Percentiles rank a stretch among this genome's conserved stretches.
phyloP scores from a whole-genome alignment of 1,139 yeast species.

The Debaryomyces sp. region DNA sequence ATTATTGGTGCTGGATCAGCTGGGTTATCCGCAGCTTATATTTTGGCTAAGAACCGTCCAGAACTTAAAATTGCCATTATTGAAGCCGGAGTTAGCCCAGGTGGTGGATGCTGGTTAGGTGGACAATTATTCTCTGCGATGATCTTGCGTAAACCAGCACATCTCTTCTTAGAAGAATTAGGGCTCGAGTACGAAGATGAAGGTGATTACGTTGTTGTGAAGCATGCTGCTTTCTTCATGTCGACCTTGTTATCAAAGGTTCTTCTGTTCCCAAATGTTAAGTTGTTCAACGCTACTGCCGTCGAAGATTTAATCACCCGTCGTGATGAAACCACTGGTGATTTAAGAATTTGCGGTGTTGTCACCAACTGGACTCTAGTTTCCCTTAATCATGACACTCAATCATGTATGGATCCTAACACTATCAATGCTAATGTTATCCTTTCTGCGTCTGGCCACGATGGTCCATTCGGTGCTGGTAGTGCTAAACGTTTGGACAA shows the following conservation, averaged over 20 bases:
- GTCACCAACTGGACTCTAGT: conserved; percentile 85
- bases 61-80: conserved; percentile 75
- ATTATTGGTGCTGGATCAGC: conserved; percentile 82
- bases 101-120: conserved; percentile 83
- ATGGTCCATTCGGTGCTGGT: conserved; percentile 87
- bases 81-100: conserved; percentile 76
- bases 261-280: conserved; percentile 70
- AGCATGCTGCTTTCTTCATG: conserved; percentile 79
- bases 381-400: conserved; percentile 74
- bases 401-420: conserved; percentile 85
- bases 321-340: conserved; percentile 55
- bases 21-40: conserved; percentile 75
- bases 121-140: conserved; percentile 81
- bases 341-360: conserved; percentile 72
- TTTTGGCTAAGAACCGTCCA: conserved; percentile 73
- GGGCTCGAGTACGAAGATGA: conserved; percentile 75
- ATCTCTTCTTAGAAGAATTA: conserved; percentile 64
- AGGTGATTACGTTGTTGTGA: conserved; percentile 79
- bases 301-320: conserved; percentile 82
- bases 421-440: conserved; percentile 74
- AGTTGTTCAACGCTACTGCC: conserved; percentile 78
- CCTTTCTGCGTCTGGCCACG: conserved; percentile 78
- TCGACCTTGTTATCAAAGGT: conserved; percentile 74
- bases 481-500: conserved; percentile 54
- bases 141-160: conserved; percentile 81